Conservation (phyloP, 805 yeast species). For the Wickerhamomyces hampshirensis region DNA sequence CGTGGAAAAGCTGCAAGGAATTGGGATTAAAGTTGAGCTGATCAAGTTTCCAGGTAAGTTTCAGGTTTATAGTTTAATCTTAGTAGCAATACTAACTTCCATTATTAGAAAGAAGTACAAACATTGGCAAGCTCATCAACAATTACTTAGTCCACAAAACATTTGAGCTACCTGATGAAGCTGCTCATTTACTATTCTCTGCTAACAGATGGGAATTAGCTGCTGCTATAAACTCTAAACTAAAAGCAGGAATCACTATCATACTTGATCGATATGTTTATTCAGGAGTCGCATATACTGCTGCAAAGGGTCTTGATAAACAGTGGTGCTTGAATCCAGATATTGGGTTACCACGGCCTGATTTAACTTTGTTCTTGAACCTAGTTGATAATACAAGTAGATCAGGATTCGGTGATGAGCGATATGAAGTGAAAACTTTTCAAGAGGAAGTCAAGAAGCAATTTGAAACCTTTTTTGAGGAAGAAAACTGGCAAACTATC, state of each 20-base stretch:
- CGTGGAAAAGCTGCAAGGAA: conserved; percentile 24
- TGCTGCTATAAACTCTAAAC: conserved; percentile 36
- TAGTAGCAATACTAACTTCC: conserved; percentile 1
- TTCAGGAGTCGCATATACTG: conserved; percentile 89
- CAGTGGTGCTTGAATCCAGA: conserved; percentile 85
- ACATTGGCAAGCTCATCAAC: conserved; percentile 76
- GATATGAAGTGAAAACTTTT: conserved; percentile 74
- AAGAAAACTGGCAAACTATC: conserved; percentile 39
- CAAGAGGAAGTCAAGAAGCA: conserved; percentile 65
- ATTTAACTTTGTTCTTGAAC: conserved; percentile 71
- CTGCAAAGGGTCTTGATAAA: conserved; percentile 71
- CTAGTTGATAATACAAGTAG: conserved; percentile 46
- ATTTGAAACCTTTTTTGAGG: conserved; percentile 45
- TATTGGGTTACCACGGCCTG: conserved; percentile 82
- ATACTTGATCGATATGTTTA: conserved; percentile 85
- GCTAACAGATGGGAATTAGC: conserved; percentile 93
- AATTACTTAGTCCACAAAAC: conserved; percentile 53
- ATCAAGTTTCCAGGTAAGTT: conserved; percentile 66
- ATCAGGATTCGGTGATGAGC: conserved; percentile 89
- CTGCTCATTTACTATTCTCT: conserved; percentile 82
- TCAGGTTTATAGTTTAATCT: not conserved
- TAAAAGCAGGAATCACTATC: conserved; percentile 52
- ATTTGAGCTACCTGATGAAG: conserved; percentile 59
- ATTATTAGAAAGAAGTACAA: conserved; percentile 60
- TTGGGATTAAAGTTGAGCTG: conserved; percentile 37